Base-by-base conservation (phyloP, 2,329 filamentous ascomycete species). In the Neopestalotiopsis sp. region DNA sequence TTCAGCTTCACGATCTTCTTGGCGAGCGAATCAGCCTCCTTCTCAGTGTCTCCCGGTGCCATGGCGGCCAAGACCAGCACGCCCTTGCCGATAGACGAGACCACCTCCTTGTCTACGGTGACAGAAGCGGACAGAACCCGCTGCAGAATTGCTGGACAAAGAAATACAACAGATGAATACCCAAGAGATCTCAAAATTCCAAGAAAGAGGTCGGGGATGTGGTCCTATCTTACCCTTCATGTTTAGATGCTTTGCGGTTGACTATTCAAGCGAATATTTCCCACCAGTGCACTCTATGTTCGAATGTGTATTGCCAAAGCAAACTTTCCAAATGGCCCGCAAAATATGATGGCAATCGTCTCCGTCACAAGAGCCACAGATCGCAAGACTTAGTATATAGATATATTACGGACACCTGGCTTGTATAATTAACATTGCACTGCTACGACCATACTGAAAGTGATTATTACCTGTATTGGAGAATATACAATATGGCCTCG, bases 121-220 rank as follows among this genome's bases (percentile, higher is more conserved):
- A 99, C 96, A 7, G 95, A 98, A 70, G 95, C 95, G 58, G 95
- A 98, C 70, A 97, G 90, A 65, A 99, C 96, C 73, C 96, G 90
- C 82, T 99, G 96, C 66, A 98, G 84, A 70, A 99, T 93, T 67
- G 94, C 96, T 98, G 77, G 66, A 69, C 65, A 65, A 71, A n/a
- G 66, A 66, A 17, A 58, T 34, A 2, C 9, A 13, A 67, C 42
- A 59, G 13, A 60, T 63, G 20, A 67, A 69, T 72, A 56, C 72
- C 64, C 66, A 65, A 20, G 62, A 52, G 34, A 66, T 68, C 74
- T 63, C 34, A 38, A 38, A 1, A 65, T 58, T 62, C 3, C 3
- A 14, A 40, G 4, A 66, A 71, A 66, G 71, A 69, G 67, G 56
- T 52, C 42, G 34, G n/a, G 32, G 58, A 67, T 56, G 49, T 12